A percentile compares a stretch with the other conserved stretches of the same genome.
Conservation (phyloP, 2,329 filamentous ascomycete species). For the Neopestalotiopsis sp. region DNA sequence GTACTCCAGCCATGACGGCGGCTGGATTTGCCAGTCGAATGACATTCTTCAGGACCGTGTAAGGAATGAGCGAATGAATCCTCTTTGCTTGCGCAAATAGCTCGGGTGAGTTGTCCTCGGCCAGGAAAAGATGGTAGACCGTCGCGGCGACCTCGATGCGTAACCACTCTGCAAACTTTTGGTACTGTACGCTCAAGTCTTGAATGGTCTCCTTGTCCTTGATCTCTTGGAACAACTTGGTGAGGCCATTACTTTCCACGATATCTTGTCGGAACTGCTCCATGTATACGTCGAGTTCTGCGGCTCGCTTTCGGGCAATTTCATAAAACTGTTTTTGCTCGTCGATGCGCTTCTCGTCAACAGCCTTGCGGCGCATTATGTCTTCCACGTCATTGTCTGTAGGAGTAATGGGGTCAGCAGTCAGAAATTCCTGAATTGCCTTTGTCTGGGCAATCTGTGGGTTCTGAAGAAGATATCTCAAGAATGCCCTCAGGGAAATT, state of each 20-base stretch:
- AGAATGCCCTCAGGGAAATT: conserved; percentile 86
- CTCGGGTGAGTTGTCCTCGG: conserved; percentile 97
- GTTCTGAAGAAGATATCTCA: conserved; percentile 86
- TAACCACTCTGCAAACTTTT: conserved; percentile 98
- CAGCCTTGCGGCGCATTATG: conserved; percentile 76
- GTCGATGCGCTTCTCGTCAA: conserved; percentile 87
- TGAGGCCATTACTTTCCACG: conserved; percentile 79
- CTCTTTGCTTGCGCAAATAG: conserved; percentile 92
- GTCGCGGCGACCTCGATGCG: conserved; percentile 97
- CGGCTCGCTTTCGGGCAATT: conserved; percentile 86
- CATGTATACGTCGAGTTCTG: conserved; percentile 97
- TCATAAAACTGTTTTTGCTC: conserved; percentile 96
- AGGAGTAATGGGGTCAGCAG: conserved; percentile 70
- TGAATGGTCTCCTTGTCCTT: conserved; percentile 85
- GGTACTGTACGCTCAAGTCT: conserved; percentile 91
- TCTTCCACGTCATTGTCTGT: conserved; percentile 86
- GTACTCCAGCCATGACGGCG: conserved; percentile 92
- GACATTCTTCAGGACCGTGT: conserved; percentile 92
- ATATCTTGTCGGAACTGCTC: conserved; percentile 80
- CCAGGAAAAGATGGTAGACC: conserved; percentile 94
- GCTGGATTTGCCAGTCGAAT: conserved; percentile 96
- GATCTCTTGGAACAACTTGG: conserved; percentile 91
- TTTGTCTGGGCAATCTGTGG: conserved; percentile 82
- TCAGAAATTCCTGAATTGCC: conserved; percentile 85
- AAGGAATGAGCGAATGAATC: conserved; percentile 94